These are phyloP conservation scores for Vigna angularis DNA, from an alignment of 306 rosid genomes.

Conservation along the genomic window DNA sequence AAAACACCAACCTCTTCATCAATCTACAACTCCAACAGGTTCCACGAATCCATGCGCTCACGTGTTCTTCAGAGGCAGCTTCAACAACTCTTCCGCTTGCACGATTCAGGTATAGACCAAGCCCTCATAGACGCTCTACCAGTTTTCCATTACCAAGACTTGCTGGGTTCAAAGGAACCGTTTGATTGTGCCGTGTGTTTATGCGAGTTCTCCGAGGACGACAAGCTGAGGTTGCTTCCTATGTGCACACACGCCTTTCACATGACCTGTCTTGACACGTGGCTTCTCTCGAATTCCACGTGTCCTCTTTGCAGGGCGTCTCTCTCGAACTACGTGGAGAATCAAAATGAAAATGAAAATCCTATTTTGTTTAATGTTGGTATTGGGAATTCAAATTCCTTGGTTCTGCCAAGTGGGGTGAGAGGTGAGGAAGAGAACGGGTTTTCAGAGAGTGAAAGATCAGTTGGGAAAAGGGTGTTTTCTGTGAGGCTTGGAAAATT, in stretches of 20 bases:
- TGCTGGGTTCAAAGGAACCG: conserved; percentile 71
- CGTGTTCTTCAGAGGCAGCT: conserved; percentile 80
- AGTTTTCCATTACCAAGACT: conserved; percentile 66
- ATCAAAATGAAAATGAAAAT: conserved; percentile 34
- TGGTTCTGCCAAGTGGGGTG: conserved; percentile 44
- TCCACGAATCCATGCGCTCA: conserved; percentile 55
- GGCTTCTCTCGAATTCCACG: conserved; percentile 89
- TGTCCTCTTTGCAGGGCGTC: conserved; percentile 89
- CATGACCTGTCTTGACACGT: conserved; percentile 76
- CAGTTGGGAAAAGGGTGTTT: conserved; percentile 60
- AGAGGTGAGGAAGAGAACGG: conserved; percentile 48
- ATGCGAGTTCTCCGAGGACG: conserved; percentile 65
- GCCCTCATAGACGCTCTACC: conserved; percentile 74
- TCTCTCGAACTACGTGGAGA: conserved; percentile 44
- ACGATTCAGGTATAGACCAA: conserved; percentile 85
- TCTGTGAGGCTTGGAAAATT: conserved; percentile 90
- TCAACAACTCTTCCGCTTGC: conserved; percentile 79
- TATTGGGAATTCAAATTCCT: conserved; percentile 46
- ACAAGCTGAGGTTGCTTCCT: conserved; percentile 81
- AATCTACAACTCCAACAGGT: conserved; percentile 61
- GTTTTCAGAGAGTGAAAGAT: conserved; percentile 41
- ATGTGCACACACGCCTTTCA: conserved; percentile 89
- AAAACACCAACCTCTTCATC: conserved; percentile 58
- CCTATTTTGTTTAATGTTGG: conserved; percentile 40
- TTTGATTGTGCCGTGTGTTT: conserved; percentile 92